Evolutionary conservation across 306 rosid species (phyloP), one percentile per base, ranked within the genome.

Genomic region (peach (Prunus persica)): DNA sequence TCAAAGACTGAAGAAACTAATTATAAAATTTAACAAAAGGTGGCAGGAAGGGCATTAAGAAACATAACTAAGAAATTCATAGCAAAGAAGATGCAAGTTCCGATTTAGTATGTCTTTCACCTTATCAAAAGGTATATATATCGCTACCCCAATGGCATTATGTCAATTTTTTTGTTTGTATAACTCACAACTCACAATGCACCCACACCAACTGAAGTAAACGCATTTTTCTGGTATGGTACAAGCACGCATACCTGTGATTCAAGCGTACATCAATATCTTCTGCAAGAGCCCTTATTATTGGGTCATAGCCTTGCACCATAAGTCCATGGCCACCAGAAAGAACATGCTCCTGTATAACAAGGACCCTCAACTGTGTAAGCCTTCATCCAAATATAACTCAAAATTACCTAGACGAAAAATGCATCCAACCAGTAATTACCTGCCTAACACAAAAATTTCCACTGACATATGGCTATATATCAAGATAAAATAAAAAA

Each of bases 321-420:
- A 91, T 91, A 77, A 91, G 91, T 75, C 96, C 96, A 67, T 91
- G 96, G 79, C 96, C 96, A 63, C 96, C 96, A 49, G 93, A 71
- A 61, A 91, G 96, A 56, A 91, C 90, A 56, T 91, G 85, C 82
- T 91, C 96, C 93, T 90, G 80, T 54, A 16, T 11, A 58, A 57
- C 38, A 72, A 43, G 67, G 14, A 43, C 55, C 67, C 11, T 24
- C 56, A 72, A 49, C 67, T 41, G 66, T 16, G 55, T 72, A 72
- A 72, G 76, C 38, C 50, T 24, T 72, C 15, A 4, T 45, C 15
- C 38, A 55, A 8, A 56, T 34, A 38, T 34, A 38, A 72, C 32
- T 55, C 13, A 68, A 55, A 34, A 22, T 15, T 56, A 65, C 19
- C 38, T 22, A 38, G 66, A 34, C 38, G 14, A 11, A 49, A 45